Conservation (phyloP, 2,329 filamentous ascomycete genomes). For the Xenoacremonium recifei region DNA sequence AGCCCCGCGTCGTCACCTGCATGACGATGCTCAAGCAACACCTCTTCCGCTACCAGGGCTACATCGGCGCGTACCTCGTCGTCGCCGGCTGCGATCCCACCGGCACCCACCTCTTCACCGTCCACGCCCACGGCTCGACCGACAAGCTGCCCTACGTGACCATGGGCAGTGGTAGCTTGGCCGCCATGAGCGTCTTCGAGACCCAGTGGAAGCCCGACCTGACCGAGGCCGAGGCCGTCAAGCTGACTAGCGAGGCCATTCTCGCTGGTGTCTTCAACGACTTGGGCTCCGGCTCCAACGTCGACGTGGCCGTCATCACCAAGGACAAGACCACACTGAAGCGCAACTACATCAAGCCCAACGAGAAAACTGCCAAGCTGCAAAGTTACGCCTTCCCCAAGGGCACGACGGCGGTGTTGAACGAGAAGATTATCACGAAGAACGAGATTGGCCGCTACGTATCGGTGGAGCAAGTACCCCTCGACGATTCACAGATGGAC, state of each 20-base stretch:
- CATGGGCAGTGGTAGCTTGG: constrained; percentile 94
- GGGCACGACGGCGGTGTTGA: constrained; percentile 93
- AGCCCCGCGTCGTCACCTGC: constrained; percentile 95
- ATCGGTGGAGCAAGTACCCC: constrained; percentile 80
- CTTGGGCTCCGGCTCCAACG: constrained; percentile 92
- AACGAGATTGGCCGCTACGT: constrained; percentile 94
- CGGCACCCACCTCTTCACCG: constrained; percentile 92
- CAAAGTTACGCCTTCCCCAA: constrained; percentile 87
- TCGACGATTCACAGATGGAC: constrained; percentile 69
- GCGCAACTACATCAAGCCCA: constrained; percentile 91
- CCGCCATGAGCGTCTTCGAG: constrained; percentile 98
- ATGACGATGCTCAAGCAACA: constrained; percentile 99
- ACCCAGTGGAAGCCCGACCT: constrained; percentile 85
- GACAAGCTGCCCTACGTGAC: constrained; percentile 99
- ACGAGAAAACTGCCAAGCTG: constrained; percentile 86
- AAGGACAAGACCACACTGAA: constrained; percentile 91
- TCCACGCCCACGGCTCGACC: constrained; percentile 96
- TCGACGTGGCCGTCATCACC: constrained; percentile 95
- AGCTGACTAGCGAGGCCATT: constrained; percentile 82
- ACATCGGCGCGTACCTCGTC: constrained; percentile 97
- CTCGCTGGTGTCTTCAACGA: constrained; percentile 98
- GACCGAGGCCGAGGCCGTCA: constrained; percentile 76
- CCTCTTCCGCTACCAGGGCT: constrained; percentile 95
- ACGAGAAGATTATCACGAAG: constrained; percentile 94
- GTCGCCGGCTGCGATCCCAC: constrained; percentile 96